Base-by-base conservation (phyloP, 768 basidiomycete species). In the Boletales sp. region DNA sequence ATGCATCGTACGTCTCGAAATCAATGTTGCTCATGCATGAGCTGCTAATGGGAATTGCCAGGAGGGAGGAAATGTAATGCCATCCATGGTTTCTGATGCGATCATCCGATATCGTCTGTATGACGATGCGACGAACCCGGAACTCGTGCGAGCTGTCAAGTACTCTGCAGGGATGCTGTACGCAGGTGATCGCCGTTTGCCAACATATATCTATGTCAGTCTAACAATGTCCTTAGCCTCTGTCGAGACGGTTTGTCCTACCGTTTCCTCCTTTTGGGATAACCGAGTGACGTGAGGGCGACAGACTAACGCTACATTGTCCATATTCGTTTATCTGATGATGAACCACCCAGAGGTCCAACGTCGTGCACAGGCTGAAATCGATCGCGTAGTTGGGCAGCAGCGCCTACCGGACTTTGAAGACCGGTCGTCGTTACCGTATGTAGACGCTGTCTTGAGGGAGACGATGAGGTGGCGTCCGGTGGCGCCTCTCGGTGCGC, bases 381-480 rank as follows among this genome's bases (percentile, higher is more conserved):
- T 73, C 7, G 68, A 72, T 39, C 34, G 41, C 5, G 62, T 70
- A 10, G 47, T 73, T 10, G 66, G 65, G 7, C 37, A 27, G 8
- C 52, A 51, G 30, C 60, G 64, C 13, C 59, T 72, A 4, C 72
- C 72, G 6, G 54, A 53, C 4, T 67, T 70, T 39, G 59, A 54
- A 6, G 70, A 73, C 19, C 42, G 56, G 8, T 35, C 36, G 2
- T 56, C 54, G 2, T 40, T 72, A 35, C 69, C 70, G 0, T 73
- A 71, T 40, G 53, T 72, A 12, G 62, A 60, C 8, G 72, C 70
- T 0, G 47, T 73, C 2, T 18, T 68, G 4, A 61, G 62, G 29
- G 73, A 74, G 48, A 57, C 60, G 18, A 43, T 72, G 47, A 52
- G 73, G 40, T 62, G 59, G 61, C 52, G 55, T 18, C 56, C 61